Evolutionary conservation across 208 protist species (phyloP).

Genomic region (Trypanosoma theileri): DNA sequence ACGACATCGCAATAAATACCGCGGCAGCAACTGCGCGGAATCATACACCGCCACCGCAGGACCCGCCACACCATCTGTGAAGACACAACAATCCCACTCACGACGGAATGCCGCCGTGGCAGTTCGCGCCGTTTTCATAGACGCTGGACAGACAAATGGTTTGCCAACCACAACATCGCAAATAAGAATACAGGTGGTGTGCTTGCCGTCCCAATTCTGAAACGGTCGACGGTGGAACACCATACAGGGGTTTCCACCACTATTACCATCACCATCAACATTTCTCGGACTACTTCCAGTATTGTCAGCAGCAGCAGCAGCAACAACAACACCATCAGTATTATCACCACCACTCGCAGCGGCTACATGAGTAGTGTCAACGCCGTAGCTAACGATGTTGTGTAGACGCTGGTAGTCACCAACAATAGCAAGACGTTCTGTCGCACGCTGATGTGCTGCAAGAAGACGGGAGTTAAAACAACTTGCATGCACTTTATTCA

Average conservation of each 20-base stretch:
- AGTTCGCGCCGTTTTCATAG: conserved; percentile 29
- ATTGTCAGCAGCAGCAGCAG: no score
- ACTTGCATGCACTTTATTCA: conserved; percentile 58
- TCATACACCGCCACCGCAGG: conserved; percentile 50
- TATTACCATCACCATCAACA: not conserved
- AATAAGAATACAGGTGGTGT: conserved; percentile 50
- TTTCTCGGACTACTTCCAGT: no score
- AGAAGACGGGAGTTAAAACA: conserved; percentile 37
- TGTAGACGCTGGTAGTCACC: conserved; percentile 43
- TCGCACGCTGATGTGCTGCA: conserved; percentile 34
- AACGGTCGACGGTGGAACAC: conserved; percentile 65
- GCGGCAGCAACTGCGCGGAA: conserved; percentile 60
- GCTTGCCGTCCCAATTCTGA: conserved; percentile 31
- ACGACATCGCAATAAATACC: conserved; percentile 55
- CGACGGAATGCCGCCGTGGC: conserved; percentile 31
- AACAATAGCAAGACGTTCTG: conserved; percentile 60
- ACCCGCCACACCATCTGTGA: conserved; percentile 37
- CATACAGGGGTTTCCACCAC: conserved; percentile 17
- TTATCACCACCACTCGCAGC: no score
- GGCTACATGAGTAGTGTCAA: not conserved
- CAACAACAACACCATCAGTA: no score
- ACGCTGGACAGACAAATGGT: conserved; percentile 28
- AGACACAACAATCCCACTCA: conserved; percentile 63
- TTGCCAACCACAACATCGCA: conserved; percentile 72
- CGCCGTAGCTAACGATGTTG: conserved; percentile 38